These are phyloP conservation scores for Nannizzia gypsea DNA, from an alignment of 2,329 filamentous ascomycete genomes.

Conservation along the genomic window DNA sequence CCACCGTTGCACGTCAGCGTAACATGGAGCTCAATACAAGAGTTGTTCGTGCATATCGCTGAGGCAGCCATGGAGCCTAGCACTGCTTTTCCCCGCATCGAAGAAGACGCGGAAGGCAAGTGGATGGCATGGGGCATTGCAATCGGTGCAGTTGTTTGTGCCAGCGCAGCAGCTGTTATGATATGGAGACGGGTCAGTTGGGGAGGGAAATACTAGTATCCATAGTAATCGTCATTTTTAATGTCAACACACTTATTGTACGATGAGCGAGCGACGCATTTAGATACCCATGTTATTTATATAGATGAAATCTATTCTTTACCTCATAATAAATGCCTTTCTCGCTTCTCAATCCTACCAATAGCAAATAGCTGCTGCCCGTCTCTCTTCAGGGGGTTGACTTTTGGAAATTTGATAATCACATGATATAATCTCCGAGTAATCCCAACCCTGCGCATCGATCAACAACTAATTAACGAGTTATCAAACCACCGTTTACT, in stretches of 20 bases:
- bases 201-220: conserved; percentile 18
- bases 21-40: conserved; percentile 84
- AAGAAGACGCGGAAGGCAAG: conserved; percentile 68
- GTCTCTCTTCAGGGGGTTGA: not conserved
- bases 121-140: conserved; percentile 77
- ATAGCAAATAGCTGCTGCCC: not conserved
- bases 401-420: not conserved
- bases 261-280: not conserved
- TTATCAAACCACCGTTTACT: too few relatives aligned
- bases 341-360: not conserved
- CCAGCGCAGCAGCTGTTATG: conserved; percentile 46
- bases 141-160: conserved; percentile 56
- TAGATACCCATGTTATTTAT: conserved; percentile 5
- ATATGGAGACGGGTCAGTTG: conserved; percentile 45
- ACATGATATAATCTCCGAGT: not conserved
- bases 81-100: conserved; percentile 75
- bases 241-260: not conserved
- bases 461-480: not conserved
- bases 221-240: not conserved
- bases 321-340: not conserved
- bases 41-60: conserved; percentile 83
- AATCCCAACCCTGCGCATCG: not conserved
- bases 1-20: conserved; percentile 87
- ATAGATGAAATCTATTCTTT: not conserved
- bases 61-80: conserved; percentile 86